Conservation (phyloP, 495 filamentous ascomycete species). For the Elasticomyces elasticus region DNA sequence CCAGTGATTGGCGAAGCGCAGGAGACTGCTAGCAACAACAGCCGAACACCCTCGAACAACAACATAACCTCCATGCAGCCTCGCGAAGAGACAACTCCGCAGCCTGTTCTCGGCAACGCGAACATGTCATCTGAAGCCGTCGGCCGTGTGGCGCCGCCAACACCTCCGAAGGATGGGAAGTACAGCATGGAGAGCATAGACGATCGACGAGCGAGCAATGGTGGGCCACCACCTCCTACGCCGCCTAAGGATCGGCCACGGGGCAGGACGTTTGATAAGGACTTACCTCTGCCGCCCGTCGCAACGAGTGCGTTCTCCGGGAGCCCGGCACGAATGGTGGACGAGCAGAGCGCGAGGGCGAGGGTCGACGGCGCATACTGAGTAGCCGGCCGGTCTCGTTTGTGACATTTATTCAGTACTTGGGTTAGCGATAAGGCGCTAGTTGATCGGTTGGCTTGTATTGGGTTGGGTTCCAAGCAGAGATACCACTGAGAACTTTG, state of each 20-base stretch:
- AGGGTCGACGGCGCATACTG: not conserved
- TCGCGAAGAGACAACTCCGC: conserved; percentile 4
- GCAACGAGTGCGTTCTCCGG: not conserved
- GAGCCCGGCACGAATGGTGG: conserved; percentile 2
- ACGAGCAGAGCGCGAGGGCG: not conserved
- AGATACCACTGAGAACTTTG: no score
- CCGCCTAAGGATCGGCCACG: conserved; percentile 28
- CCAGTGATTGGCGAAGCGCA: conserved; percentile 88
- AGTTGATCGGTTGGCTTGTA: no score
- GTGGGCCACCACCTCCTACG: conserved; percentile 21
- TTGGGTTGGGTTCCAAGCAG: no score
- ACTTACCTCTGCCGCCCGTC: conserved; percentile 18
- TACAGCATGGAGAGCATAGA: not conserved
- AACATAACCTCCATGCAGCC: conserved; percentile 3
- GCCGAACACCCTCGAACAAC: conserved; percentile 6
- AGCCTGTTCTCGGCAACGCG: conserved; percentile 7
- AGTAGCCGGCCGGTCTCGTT: not conserved
- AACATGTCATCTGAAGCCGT: conserved; percentile 7
- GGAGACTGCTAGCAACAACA: conserved; percentile 53
- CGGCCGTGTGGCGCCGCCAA: conserved; percentile 26
- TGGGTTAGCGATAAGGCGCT: no score
- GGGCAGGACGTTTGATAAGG: conserved; percentile 23
- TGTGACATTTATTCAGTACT: no score
- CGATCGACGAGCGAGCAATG: conserved; percentile 3
- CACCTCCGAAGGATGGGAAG: conserved; percentile 28